Conservation (phyloP, 2,329 filamentous ascomycete species). For the Delphinella strobiligena region DNA sequence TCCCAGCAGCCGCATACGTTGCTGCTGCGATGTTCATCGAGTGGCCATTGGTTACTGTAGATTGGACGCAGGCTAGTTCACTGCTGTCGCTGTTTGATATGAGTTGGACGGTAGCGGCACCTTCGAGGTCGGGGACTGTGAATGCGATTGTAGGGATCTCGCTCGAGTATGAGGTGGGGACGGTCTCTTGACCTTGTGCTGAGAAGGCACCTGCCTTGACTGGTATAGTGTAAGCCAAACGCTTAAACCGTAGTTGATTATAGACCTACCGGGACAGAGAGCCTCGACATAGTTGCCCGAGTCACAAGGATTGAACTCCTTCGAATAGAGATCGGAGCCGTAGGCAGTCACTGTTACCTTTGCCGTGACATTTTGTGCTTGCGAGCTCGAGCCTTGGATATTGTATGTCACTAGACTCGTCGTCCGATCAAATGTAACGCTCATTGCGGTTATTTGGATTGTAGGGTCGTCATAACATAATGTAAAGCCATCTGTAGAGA, state of each 20-base stretch:
- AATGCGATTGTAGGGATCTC: constrained; percentile 85
- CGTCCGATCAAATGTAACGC: constrained; percentile 68
- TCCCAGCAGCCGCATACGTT: constrained; percentile 69
- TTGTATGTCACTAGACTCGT: constrained; percentile 68
- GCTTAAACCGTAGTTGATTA: background rate
- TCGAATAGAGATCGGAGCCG: constrained; percentile 66
- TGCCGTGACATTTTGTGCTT: constrained; percentile 69
- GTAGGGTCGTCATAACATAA: constrained; percentile 57
- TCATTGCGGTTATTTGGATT: constrained; percentile 54
- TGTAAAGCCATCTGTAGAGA: constrained; percentile 70
- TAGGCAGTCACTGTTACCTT: constrained; percentile 70
- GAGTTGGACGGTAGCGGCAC: constrained; percentile 68
- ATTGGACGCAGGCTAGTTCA: constrained; percentile 71
- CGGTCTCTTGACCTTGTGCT: constrained; percentile 57
- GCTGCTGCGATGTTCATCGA: constrained; percentile 63
- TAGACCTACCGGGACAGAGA: constrained; percentile 64
- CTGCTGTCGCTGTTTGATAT: constrained; percentile 48
- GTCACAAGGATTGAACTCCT: constrained; percentile 74
- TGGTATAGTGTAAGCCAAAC: constrained; percentile 17
- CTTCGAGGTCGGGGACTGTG: constrained; percentile 78
- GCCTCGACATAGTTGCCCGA: constrained; percentile 51
- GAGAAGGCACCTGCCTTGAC: constrained; percentile 65
- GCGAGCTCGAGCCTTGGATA: constrained; percentile 62
- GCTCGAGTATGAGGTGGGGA: constrained; percentile 58
- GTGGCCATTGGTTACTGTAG: constrained; percentile 77